Evolutionary conservation across 306 rosid species (phyloP), one percentile per base, ranked within the genome.

Genomic region (Lathyrus oleraceus): DNA sequence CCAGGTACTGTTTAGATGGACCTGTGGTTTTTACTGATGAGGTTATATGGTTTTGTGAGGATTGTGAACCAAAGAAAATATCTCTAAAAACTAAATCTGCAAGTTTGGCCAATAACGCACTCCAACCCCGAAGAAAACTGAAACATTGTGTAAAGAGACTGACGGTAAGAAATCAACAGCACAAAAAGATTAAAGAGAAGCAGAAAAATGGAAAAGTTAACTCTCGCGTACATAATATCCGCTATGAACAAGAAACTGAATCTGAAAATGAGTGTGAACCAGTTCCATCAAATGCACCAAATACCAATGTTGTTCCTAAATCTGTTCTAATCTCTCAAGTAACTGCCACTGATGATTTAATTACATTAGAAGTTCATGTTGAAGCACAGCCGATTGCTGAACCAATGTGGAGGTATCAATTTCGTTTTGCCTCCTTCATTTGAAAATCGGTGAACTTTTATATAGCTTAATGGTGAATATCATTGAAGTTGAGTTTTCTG

Each of bases 1-100:
- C 10, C 83, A 90, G 91, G 69, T 90, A 90, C 76, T 87, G 96
- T 84, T 69, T 84, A 27, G 78, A 79, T 28, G 78, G 52, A 49
- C 89, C 89, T 56, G 69, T 77, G 56, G 23, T 35, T 64, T 44
- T 75, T 23, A 25, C 23, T 40, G 83, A 79, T 36, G 65, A 76
- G n/a, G 78, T 79, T 73, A 65, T 72, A 44, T 93, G 97, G 98
- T 75, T 68, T 72, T 93, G 98, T 82, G 91, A 78, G 76, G 90
- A 88, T 40, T 93, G 98, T 52, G 81, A 78, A 78, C 61, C 74
- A 65, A 47, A 49, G 56, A 65, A 48, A 49, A 54, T 9, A 25
- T 59, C 45, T 42, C 30, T 52, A 47, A 15, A 30, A 32, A 56
- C 70, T 11, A 35, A 40, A 45, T 40, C 49, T 5, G 6, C 13